Percentiles rank a stretch among this genome's conserved stretches.
Conservation (phyloP, 495 filamentous ascomycete species). For the Aspergillus mulundensis region DNA sequence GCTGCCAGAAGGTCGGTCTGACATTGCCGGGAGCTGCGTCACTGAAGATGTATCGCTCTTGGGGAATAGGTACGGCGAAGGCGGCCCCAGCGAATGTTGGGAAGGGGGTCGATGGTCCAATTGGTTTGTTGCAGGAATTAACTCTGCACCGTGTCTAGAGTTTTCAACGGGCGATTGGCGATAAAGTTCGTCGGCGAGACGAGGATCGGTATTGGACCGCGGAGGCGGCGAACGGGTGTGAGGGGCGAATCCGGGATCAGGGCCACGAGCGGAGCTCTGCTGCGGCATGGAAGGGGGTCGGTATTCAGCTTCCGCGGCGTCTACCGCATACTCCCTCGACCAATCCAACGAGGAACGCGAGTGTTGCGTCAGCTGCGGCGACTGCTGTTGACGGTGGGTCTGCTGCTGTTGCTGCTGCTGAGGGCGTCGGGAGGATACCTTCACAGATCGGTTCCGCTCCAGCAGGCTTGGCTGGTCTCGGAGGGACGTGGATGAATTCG, state of each 20-base stretch:
- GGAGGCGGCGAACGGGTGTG: conserved; percentile 18
- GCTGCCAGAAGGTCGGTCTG: conserved; percentile 31
- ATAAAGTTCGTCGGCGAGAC: conserved; percentile 41
- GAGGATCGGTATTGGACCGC: conserved; percentile 30
- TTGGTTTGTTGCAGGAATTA: conserved; percentile 21
- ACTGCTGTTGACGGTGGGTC: conserved; percentile 15
- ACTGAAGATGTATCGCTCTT: conserved; percentile 24
- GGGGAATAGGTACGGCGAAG: conserved; percentile 28
- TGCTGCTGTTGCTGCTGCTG: conserved; percentile 8
- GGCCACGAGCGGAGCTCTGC: conserved; percentile 14
- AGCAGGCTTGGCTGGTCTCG: conserved; percentile 13
- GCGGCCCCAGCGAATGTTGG: conserved; percentile 51
- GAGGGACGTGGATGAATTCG: conserved; percentile 10
- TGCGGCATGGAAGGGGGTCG: conserved; percentile 23
- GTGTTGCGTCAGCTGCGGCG: background rate
- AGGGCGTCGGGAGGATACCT: conserved; percentile 11
- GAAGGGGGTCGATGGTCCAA: conserved; percentile 50
- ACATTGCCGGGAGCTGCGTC: conserved; percentile 18
- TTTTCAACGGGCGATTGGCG: conserved; percentile 31
- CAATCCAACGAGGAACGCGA: conserved; percentile 11
- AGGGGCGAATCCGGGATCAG: conserved; percentile 11
- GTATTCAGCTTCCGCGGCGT: conserved; percentile 18
- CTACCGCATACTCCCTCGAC: conserved; percentile 17
- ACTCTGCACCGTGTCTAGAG: conserved; percentile 28
- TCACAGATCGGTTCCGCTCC: conserved; percentile 20